Conservation (phyloP, 2,329 filamentous ascomycete genomes). For the Apiospora phragmitis region DNA sequence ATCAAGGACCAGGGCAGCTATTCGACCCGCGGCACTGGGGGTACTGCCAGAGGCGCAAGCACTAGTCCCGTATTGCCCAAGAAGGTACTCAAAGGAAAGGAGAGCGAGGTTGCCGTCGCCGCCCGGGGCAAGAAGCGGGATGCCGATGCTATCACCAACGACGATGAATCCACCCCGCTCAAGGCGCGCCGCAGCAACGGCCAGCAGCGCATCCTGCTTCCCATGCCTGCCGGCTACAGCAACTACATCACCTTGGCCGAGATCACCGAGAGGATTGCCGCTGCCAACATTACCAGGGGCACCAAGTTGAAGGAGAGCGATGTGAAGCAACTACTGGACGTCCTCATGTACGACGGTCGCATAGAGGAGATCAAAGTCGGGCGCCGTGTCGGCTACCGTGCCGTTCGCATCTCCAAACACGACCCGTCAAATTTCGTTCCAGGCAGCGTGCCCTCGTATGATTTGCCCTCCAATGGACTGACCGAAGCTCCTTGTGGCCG, state of each 20-base stretch:
- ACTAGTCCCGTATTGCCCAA: conserved; percentile 48
- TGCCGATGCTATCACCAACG: conserved; percentile 44
- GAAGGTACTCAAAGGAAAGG: conserved; percentile 53
- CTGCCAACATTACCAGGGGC: conserved; percentile 69
- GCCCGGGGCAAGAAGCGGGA: conserved; percentile 52
- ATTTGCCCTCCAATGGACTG: conserved; percentile 65
- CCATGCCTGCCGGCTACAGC: conserved; percentile 66
- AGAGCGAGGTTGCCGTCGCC: conserved; percentile 36
- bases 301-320: conserved; percentile 71
- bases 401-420: conserved; percentile 48
- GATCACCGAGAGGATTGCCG: conserved; percentile 74
- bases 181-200: conserved; percentile 28
- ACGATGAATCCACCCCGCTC: conserved; percentile 28
- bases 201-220: conserved; percentile 41
- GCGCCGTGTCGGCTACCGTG: conserved; percentile 53
- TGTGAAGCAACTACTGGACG: conserved; percentile 82
- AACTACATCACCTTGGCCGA: conserved; percentile 79
- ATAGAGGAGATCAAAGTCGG: conserved; percentile 65
- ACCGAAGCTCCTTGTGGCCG: conserved; percentile 88
- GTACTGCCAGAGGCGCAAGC: conserved; percentile 34
- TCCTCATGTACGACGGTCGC: conserved; percentile 85
- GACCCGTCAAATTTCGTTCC: conserved; percentile 27
- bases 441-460: conserved; percentile 33
- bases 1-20: conserved; percentile 34
- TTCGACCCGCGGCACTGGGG: conserved; percentile 33